phyloP scores from a whole-genome alignment of 2,329 filamentous ascomycete species.

The Fusarium pseudoanthophilum region DNA sequence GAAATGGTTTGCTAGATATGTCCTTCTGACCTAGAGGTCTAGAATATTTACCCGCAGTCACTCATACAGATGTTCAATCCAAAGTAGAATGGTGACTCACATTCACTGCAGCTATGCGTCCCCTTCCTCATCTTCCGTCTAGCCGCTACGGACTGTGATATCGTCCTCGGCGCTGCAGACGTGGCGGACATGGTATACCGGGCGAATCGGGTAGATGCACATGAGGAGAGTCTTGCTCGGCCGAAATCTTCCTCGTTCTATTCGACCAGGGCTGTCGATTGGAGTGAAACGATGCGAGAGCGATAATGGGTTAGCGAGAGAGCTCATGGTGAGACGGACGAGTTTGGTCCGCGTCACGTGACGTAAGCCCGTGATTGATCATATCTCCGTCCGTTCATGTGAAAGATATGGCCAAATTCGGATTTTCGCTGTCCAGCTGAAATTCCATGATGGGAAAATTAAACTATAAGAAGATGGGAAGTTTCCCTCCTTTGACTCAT shows the following conservation, averaged over 20 bases:
- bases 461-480: not conserved
- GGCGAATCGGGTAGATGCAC: not conserved
- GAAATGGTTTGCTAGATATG: too few relatives aligned
- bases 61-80: too few relatives aligned
- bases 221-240: fast-evolving
- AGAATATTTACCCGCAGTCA: too few relatives aligned
- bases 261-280: not conserved
- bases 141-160: not conserved
- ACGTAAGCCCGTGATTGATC: not conserved
- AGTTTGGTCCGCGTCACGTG: not conserved
- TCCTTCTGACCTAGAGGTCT: fast-evolving
- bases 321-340: not conserved
- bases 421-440: not conserved
- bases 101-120: not conserved
- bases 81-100: fast-evolving
- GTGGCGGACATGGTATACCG: not conserved
- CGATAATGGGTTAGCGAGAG: not conserved
- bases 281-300: too few relatives aligned
- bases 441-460: fast-evolving
- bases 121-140: not conserved
- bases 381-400: not conserved
- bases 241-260: fast-evolving
- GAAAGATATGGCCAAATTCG: not conserved
- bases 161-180: not conserved
- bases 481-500: not conserved